A percentile compares a stretch with the other conserved stretches of the same genome.
Evolutionary conservation across 2,329 filamentous ascomycete genomes (phyloP).

Genomic region (Furcasterigmium sp.): DNA sequence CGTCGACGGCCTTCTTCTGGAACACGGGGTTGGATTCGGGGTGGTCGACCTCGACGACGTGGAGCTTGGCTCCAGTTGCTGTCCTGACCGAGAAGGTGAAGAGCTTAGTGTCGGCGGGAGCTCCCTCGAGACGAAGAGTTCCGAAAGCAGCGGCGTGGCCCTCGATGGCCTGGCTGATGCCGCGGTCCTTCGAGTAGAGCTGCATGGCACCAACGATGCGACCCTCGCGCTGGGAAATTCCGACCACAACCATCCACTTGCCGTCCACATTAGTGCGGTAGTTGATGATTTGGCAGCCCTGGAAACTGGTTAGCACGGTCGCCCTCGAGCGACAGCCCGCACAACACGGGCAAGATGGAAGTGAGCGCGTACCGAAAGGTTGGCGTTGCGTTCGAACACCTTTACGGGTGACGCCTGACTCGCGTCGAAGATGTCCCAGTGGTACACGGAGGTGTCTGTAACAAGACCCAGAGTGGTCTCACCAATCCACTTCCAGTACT

Average conservation of each 20-base stretch:
- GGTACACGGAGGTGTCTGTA: constrained; percentile 85
- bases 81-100: constrained; percentile 96
- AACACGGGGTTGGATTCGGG: constrained; percentile 83
- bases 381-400: constrained; percentile 90
- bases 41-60: constrained; percentile 97
- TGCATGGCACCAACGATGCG: constrained; percentile 96
- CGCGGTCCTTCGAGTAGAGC: constrained; percentile 90
- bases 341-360: background rate
- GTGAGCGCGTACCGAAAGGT: constrained; percentile 69
- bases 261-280: constrained; percentile 93
- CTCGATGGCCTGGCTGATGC: constrained; percentile 96
- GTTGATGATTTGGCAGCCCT: constrained; percentile 99
- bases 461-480: constrained; percentile 84
- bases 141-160: constrained; percentile 95
- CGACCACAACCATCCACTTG: constrained; percentile 98
- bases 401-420: constrained; percentile 76
- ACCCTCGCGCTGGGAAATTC: constrained; percentile 88
- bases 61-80: constrained; percentile 85
- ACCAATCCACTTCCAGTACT: constrained; percentile 99
- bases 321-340: background rate
- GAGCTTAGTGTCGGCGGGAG: constrained; percentile 84
- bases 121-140: constrained; percentile 81
- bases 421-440: constrained; percentile 94
- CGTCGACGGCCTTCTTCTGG: constrained; percentile 92
- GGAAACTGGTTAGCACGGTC: constrained; percentile 7